Evolutionary conservation across 1,284 basidiomycete genomes (phyloP).

Genomic region (Ustilago vetiveriae): DNA sequence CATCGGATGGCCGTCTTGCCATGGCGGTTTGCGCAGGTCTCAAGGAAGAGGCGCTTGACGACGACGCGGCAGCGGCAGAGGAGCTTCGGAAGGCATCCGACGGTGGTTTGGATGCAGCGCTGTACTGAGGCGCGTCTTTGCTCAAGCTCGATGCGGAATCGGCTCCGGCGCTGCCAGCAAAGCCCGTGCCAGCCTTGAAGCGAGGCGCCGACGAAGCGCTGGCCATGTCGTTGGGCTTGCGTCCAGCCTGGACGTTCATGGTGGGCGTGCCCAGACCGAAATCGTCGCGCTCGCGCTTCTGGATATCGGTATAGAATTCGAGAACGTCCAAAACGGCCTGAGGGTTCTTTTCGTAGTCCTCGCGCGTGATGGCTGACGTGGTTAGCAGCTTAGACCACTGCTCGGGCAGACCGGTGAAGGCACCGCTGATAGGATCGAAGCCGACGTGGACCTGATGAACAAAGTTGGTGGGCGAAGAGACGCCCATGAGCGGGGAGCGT

Average conservation of each 20-base stretch:
- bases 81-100: slow-evolving; percentile 44
- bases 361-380: slow-evolving; percentile 94
- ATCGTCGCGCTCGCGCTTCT: slow-evolving; percentile 87
- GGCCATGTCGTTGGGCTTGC: slow-evolving; percentile 41
- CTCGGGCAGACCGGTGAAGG: slow-evolving; percentile 94
- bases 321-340: slow-evolving; percentile 97
- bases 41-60: slow-evolving; percentile 15
- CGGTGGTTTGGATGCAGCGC: slow-evolving; percentile 26
- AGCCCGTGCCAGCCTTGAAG: slow-evolving; percentile 52
- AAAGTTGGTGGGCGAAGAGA: slow-evolving; percentile 93
- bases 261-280: slow-evolving; percentile 66
- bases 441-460: slow-evolving; percentile 98
- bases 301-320: slow-evolving; percentile 97
- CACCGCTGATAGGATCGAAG: slow-evolving; percentile 91
- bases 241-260: slow-evolving; percentile 63
- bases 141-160: slow-evolving; percentile 26
- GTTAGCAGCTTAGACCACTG: slow-evolving; percentile 96
- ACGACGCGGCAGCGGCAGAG: slow-evolving; percentile 6
- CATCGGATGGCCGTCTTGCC: slow-evolving; percentile 36
- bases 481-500: slow-evolving; percentile 89
- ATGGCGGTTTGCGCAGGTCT: slow-evolving; percentile 24
- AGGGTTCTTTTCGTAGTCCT: slow-evolving; percentile 95
- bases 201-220: slow-evolving; percentile 37
- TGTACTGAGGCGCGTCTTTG: slow-evolving; percentile 36
- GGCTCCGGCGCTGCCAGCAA: slow-evolving; percentile 44